A percentile compares a stretch with the other conserved stretches of the same genome.
These are phyloP conservation scores for Porogramme epimiltina DNA, from an alignment of 1,284 basidiomycete genomes.

Conservation along the genomic window DNA sequence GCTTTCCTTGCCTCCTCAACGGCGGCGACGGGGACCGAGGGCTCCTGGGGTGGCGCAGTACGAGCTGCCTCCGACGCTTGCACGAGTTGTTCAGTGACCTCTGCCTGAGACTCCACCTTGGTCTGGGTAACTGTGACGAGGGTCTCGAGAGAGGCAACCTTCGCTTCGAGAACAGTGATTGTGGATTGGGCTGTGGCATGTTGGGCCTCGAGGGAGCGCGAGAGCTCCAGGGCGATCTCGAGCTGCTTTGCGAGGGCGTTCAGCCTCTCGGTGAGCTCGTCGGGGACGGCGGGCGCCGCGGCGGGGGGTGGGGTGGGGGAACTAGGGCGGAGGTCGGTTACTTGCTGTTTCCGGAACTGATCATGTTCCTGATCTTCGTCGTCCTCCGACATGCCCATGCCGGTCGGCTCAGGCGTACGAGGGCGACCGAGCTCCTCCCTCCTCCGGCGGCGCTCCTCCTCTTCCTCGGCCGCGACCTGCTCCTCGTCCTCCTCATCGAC, in stretches of 20 bases:
- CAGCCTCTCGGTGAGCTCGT: conserved; percentile 75
- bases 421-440: conserved; percentile 68
- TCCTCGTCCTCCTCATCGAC: conserved; percentile 79
- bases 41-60: conserved; percentile 27
- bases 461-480: conserved; percentile 47
- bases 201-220: conserved; percentile 75
- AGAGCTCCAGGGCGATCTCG: conserved; percentile 76
- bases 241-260: conserved; percentile 75
- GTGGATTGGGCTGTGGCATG: conserved; percentile 80
- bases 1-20: conserved; percentile 33
- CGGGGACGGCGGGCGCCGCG: conserved; percentile 37
- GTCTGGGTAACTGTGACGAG: conserved; percentile 49
- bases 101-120: conserved; percentile 42
- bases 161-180: conserved; percentile 76
- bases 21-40: conserved; percentile 10
- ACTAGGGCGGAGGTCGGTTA: conserved; percentile 22
- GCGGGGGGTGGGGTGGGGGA: conserved; percentile 25
- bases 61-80: conserved; percentile 42
- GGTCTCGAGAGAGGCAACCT: conserved; percentile 61
- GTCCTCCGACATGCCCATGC: conserved; percentile 63
- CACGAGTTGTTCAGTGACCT: conserved; percentile 47
- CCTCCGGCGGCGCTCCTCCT: conserved; percentile 48
- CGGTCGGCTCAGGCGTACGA: conserved; percentile 74
- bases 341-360: conserved; percentile 13
- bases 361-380: conserved; percentile 35